Conservation (phyloP, 169 alveolate species). For the Plasmodium reichenowi region DNA sequence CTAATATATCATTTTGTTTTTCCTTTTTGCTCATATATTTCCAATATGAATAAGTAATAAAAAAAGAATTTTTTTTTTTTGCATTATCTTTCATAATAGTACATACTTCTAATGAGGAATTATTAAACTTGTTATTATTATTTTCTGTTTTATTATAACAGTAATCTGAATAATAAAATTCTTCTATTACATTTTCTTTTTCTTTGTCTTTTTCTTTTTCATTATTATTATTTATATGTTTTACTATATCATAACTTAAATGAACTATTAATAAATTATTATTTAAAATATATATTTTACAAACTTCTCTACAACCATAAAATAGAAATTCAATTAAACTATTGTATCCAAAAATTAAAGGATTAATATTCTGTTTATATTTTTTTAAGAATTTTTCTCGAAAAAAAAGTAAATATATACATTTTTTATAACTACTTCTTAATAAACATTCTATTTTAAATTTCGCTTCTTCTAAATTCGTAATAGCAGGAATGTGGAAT, state of each 20-base stretch:
- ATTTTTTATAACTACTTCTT: constrained; percentile 3
- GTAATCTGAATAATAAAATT: constrained; percentile 15
- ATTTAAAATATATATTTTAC: constrained; percentile 16
- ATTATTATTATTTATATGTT: background rate
- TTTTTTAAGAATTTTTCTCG: constrained; percentile 26
- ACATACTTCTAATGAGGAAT: constrained; percentile 12
- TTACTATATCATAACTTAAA: constrained; percentile 13
- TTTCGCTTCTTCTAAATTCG: constrained; percentile 36
- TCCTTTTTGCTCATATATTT: constrained; percentile 9
- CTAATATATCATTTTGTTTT: background rate
- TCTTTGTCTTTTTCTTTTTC: background rate
- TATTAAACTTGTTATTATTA: constrained; percentile 4
- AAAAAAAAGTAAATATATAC: constrained; percentile 7
- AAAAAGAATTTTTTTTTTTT: constrained; percentile 11
- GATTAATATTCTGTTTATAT: background rate
- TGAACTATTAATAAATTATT: constrained; percentile 12
- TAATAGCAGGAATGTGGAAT: background rate
- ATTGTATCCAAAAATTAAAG: constrained; percentile 4
- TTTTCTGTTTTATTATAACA: background rate
- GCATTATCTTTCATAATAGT: constrained; percentile 16
- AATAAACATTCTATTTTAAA: constrained; percentile 2
- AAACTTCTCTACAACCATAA: constrained; percentile 32
- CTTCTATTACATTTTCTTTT: constrained; percentile 17
- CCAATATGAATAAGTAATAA: constrained; percentile 44
- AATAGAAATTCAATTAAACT: constrained; percentile 34